Evolutionary conservation across 495 filamentous ascomycete genomes (phyloP), one percentile per base, ranked within the genome.

Genomic region (Aspergillus avenaceus): DNA sequence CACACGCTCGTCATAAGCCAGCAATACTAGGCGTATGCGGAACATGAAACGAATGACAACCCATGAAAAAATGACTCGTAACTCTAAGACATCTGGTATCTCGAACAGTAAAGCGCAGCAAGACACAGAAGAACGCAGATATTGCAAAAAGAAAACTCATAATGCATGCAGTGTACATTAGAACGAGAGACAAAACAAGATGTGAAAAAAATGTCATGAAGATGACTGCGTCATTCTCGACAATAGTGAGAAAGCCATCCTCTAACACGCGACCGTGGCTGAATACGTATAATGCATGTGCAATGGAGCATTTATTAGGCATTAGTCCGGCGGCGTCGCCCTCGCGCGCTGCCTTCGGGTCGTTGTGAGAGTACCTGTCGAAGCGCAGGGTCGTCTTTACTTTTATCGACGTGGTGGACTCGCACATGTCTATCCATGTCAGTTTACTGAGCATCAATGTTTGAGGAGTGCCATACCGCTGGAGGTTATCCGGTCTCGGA

Each of bases 401-500:
- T 83, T 63, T 90, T 95, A 58, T 96, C 91, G 31, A 83, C 69
- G 56, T 96, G 92, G 53, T 96, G 91, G 28, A 90, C 89, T 36
- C 88, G 79, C 19, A 96, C 91, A 63, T 96, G 90, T 69, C 90
- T 93, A 56, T 18, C 42, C 14, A 14, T 24, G 34, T 59, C 48
- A 54, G 47, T 27, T 28, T 47, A 26, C 45, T 19, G 22, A 21
- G 38, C 43, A 43, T 32, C 18, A 31, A 7, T 16, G 19, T 8
- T 5, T 18, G 11, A 8, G 27, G 27, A 18, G 44, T 43, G n/a
- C n/a, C 78, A 55, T 70, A 96, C 93, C 95, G 84, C 77, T 97
- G 95, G 25, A 98, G 76, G 80, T 98, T 97, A 66, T 97, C 95
- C 21, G 95, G 95, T 56, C 95, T 79, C 16, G 95, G 93, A 65